Evolutionary conservation across 352 stramenopile genomes (phyloP).

Genomic region (Blastocystis sp.): DNA sequence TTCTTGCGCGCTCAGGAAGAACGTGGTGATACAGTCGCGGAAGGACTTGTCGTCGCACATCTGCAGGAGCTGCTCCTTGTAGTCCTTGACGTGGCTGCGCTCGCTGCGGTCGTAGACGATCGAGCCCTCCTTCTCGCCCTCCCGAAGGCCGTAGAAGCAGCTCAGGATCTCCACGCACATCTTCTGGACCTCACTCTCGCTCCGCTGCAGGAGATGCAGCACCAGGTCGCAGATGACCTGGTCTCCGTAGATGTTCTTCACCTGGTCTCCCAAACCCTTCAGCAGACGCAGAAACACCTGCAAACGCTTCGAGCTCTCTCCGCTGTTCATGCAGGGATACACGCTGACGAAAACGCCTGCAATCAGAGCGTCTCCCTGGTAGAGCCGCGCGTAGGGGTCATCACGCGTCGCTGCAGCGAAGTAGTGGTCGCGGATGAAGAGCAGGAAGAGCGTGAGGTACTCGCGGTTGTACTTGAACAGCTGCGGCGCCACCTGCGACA

Average conservation of each 20-base stretch:
- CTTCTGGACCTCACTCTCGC: constrained; percentile 45
- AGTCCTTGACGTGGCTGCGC: neutral
- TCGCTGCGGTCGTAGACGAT: neutral
- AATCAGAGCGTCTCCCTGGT: neutral
- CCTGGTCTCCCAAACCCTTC: neutral
- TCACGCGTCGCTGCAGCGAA: neutral
- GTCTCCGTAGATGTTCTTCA: neutral
- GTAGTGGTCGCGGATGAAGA: constrained; percentile 37
- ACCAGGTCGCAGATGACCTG: neutral
- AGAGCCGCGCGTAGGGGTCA: neutral
- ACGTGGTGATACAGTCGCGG: constrained; percentile 21
- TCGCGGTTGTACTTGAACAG: neutral
- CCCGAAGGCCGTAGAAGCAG: neutral
- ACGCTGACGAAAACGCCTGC: neutral
- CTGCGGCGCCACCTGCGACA: neutral
- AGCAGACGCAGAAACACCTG: neutral
- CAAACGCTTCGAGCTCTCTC: neutral
- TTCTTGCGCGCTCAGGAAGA: neutral
- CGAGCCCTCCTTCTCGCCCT: too few species aligned
- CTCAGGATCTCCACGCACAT: neutral
- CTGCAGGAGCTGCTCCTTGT: neutral
- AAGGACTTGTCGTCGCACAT: constrained; percentile 26
- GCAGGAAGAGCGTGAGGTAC: constrained; percentile 7
- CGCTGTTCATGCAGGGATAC: neutral
- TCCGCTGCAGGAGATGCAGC: neutral